A percentile compares a stretch with the other conserved stretches of the same genome.
These are phyloP conservation scores for Azolla pinnata DNA, from an alignment of 75 land plant species.

Conservation along the genomic window DNA sequence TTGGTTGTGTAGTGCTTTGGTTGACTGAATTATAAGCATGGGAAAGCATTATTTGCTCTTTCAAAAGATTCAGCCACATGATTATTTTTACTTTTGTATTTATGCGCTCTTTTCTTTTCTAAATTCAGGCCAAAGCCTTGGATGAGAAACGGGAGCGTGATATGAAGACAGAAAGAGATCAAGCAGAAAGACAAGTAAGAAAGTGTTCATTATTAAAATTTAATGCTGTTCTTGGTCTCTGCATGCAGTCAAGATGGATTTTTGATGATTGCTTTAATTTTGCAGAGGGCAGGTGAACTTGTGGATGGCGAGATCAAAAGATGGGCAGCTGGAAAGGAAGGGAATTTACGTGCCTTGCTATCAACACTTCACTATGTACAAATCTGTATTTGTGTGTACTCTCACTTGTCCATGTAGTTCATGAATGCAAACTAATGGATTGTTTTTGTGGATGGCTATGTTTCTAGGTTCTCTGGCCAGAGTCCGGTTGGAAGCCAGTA, in stretches of 20 bases:
- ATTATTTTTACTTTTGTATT: not conserved
- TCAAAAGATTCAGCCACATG: not conserved
- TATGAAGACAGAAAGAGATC: constrained; percentile 65
- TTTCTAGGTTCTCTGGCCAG: constrained; percentile 79
- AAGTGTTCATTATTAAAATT: not conserved
- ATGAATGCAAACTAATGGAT: not conserved
- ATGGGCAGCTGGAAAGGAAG: constrained; percentile 94
- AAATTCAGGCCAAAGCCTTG: constrained; percentile 65
- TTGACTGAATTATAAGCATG: too few species aligned
- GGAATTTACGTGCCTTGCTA: constrained; percentile 82
- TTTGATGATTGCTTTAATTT: not conserved
- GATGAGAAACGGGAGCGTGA: constrained; percentile 94
- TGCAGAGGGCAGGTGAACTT: constrained; percentile 65
- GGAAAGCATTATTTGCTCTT: not conserved
- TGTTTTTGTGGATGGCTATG: too few species aligned
- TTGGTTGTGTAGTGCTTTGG: too few species aligned
- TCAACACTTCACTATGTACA: constrained; percentile 80
- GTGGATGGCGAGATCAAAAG: constrained; percentile 72
- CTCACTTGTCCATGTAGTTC: not conserved
- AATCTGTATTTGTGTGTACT: not conserved
- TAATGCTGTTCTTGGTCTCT: not conserved
- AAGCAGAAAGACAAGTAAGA: constrained; percentile 85
- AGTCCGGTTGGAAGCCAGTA: constrained; percentile 88
- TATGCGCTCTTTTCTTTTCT: not conserved
- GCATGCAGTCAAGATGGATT: not conserved